A percentile compares a stretch with the other conserved stretches of the same genome.
These are phyloP conservation scores for Botrytis fragariae DNA, from an alignment of 2,329 filamentous ascomycete species.

Conservation along the genomic window DNA sequence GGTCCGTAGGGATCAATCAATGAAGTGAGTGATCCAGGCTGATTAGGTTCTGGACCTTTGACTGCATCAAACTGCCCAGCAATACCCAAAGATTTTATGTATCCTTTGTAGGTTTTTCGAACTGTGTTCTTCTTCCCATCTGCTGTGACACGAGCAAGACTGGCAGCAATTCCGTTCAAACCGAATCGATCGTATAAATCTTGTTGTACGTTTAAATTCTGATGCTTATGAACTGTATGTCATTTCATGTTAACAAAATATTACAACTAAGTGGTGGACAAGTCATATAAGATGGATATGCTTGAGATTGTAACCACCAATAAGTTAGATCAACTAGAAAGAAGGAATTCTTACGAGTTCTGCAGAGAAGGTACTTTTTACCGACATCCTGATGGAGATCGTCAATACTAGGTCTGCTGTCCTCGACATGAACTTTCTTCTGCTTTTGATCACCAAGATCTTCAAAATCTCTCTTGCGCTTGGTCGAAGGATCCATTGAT, in stretches of 20 bases:
- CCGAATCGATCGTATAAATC: conserved; percentile 60
- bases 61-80: conserved; percentile 59
- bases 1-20: conserved; percentile 48
- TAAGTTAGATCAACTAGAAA: conserved; percentile 27
- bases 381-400: conserved; percentile 65
- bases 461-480: conserved; percentile 60
- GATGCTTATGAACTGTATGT: conserved; percentile 34
- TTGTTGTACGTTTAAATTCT: conserved; percentile 50
- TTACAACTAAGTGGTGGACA: conserved; percentile 30
- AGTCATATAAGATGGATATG: conserved; percentile 21
- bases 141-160: conserved; percentile 61
- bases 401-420: conserved; percentile 59
- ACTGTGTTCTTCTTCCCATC: conserved; percentile 66
- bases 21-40: conserved; percentile 42
- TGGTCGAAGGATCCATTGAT: conserved; percentile 55
- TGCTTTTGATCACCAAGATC: conserved; percentile 55
- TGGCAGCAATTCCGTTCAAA: conserved; percentile 55
- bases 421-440: conserved; percentile 63
- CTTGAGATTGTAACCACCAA: conserved; percentile 23
- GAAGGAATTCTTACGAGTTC: conserved; percentile 63
- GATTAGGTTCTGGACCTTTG: conserved; percentile 51
- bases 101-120: conserved; percentile 66
- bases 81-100: conserved; percentile 62
- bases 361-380: conserved; percentile 65
- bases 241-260: conserved; percentile 39